Percentiles rank a stretch among this genome's conserved stretches.
phyloP scores from a whole-genome alignment of 192 early-diverging fungal genomes.

The Phlyctochytrium planicorne region DNA sequence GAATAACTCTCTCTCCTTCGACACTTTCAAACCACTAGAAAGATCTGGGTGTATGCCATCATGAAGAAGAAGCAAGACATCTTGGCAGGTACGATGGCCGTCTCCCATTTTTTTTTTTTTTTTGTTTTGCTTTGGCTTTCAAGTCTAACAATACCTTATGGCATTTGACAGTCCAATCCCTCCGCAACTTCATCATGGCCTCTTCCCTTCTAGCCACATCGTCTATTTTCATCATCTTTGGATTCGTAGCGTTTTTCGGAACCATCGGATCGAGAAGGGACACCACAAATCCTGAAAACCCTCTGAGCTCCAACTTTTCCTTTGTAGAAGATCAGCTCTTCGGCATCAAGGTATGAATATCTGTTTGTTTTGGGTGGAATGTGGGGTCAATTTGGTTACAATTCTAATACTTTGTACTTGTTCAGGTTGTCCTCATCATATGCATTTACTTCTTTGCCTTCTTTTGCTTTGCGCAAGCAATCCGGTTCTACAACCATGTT shows the following conservation, averaged over 20 bases:
- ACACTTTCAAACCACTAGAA: no score
- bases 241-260: slow-evolving; percentile 27
- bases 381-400: background rate
- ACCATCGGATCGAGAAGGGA: slow-evolving; percentile 22
- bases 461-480: slow-evolving; percentile 37
- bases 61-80: slow-evolving; percentile 39
- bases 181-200: slow-evolving; percentile 24
- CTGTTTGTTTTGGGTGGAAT: no score
- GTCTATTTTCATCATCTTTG: slow-evolving; percentile 8
- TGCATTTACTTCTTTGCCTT: slow-evolving; percentile 17
- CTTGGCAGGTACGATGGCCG: slow-evolving; percentile 18
- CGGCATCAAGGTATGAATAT: slow-evolving; percentile 18
- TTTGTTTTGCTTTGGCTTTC: background rate
- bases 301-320: slow-evolving; percentile 14
- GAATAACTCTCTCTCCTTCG: no score
- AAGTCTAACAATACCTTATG: background rate
- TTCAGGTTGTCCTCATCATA: background rate
- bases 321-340: slow-evolving; percentile 22
- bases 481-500: slow-evolving; percentile 48
- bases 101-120: background rate
- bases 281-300: slow-evolving; percentile 4
- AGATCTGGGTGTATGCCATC: slow-evolving; percentile 39
- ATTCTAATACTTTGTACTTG: background rate
- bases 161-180: slow-evolving; percentile 16
- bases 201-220: slow-evolving; percentile 12